Evolutionary conservation across 176 grass and related monocot genomes (phyloP).

Genomic region (Rhynchospora tenuis): DNA sequence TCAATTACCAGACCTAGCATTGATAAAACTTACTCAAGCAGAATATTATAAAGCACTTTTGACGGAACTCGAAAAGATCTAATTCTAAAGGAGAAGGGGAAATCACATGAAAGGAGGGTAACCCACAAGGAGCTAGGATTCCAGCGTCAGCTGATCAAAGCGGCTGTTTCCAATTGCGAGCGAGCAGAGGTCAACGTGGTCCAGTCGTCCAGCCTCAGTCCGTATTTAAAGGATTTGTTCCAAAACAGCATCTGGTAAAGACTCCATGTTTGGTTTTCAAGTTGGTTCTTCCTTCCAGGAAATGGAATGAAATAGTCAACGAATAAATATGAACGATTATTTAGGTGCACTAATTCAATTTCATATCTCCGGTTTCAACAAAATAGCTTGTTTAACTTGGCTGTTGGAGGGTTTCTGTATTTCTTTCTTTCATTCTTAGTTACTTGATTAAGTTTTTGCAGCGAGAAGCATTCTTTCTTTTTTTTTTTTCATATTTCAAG

Average conservation of each 20-base stretch:
- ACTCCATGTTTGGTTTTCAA: conserved; percentile 12
- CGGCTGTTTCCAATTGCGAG: background rate
- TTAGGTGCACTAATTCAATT: too few species aligned
- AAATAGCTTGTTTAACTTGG: too few species aligned
- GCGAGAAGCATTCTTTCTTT: too few species aligned
- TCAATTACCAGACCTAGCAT: too few species aligned
- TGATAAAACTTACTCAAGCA: background rate
- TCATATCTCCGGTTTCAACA: too few species aligned
- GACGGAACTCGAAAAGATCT: background rate
- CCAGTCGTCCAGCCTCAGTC: background rate
- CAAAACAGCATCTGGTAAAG: conserved; percentile 6
- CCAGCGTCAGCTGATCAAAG: background rate
- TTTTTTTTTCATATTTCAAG: too few species aligned
- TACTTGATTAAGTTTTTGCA: too few species aligned
- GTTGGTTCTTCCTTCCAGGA: too few species aligned
- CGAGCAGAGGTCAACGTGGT: background rate
- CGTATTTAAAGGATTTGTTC: background rate
- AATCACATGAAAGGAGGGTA: background rate
- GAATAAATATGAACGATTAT: too few species aligned
- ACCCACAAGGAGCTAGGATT: background rate
- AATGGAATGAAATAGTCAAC: too few species aligned
- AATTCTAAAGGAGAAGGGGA: background rate
- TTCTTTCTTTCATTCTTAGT: too few species aligned
- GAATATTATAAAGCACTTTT: background rate
- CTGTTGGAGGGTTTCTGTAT: too few species aligned